Percentiles rank a stretch among this genome's conserved stretches.
These are phyloP conservation scores for Coemansia sp. DNA, from an alignment of 192 early-diverging fungal species.

Conservation along the genomic window DNA sequence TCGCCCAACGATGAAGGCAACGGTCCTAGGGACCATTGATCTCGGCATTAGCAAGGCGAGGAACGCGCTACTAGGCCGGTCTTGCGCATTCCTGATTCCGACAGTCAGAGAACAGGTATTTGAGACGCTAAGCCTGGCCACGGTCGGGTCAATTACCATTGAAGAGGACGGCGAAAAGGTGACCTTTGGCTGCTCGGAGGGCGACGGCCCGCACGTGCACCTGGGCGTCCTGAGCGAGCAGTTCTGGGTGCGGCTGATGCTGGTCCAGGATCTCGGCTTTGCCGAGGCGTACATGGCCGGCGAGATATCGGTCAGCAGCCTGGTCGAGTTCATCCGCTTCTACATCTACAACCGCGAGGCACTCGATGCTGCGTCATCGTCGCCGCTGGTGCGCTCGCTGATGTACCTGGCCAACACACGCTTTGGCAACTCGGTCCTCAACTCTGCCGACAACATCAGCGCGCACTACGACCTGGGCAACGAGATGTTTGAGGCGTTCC, in stretches of 20 bases:
- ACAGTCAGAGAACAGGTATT: slow-evolving; percentile 18
- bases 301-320: slow-evolving; percentile 53
- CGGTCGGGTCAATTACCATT: slow-evolving; percentile 37
- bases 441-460: slow-evolving; percentile 55
- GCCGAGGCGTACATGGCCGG: slow-evolving; percentile 67
- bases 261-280: slow-evolving; percentile 53
- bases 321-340: slow-evolving; percentile 54
- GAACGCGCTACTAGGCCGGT: slow-evolving; percentile 2
- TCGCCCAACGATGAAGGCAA: too few species aligned
- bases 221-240: slow-evolving; percentile 51
- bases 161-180: slow-evolving; percentile 20
- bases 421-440: slow-evolving; percentile 61
- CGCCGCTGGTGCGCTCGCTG: slow-evolving; percentile 49
- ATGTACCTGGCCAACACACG: slow-evolving; percentile 52
- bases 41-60: slow-evolving; percentile 12
- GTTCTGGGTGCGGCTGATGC: slow-evolving; percentile 60
- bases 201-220: slow-evolving; percentile 23
- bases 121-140: slow-evolving; percentile 27
- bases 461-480: slow-evolving; percentile 75
- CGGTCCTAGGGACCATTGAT: too few species aligned
- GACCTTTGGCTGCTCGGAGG: slow-evolving; percentile 43
- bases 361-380: slow-evolving; percentile 46
- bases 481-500: slow-evolving; percentile 65
- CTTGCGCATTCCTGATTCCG: slow-evolving; percentile 12
- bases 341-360: slow-evolving; percentile 52